phyloP scores from a whole-genome alignment of 2,329 filamentous ascomycete species.

The Tolypocladium ophioglossoides region DNA sequence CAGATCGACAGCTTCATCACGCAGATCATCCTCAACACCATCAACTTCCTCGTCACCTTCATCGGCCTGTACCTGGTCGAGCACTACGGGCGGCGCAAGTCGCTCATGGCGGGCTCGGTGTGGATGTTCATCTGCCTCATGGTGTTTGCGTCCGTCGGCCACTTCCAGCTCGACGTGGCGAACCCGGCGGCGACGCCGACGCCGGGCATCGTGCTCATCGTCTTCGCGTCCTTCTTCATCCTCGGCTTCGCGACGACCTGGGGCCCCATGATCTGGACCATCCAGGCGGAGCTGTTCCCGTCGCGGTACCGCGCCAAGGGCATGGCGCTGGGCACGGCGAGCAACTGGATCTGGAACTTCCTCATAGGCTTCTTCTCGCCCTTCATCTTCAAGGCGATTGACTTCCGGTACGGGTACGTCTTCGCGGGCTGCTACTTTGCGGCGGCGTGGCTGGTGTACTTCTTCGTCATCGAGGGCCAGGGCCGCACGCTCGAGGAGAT shows the following conservation, averaged over 20 bases:
- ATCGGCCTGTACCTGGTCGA: constrained; percentile 62
- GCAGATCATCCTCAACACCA: constrained; percentile 55
- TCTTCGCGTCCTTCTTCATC: constrained; percentile 54
- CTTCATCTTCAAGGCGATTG: constrained; percentile 62
- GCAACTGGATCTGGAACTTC: constrained; percentile 67
- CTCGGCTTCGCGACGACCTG: constrained; percentile 57
- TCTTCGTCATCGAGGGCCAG: constrained; percentile 67
- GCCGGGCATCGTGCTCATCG: constrained; percentile 50
- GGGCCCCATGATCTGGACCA: constrained; percentile 55
- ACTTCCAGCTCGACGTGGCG: constrained; percentile 31
- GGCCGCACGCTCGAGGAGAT: constrained; percentile 69
- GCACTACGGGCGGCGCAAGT: constrained; percentile 53
- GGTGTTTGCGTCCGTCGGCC: constrained; percentile 42
- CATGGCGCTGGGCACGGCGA: constrained; percentile 49
- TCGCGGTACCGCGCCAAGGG: constrained; percentile 49
- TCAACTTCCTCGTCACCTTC: constrained; percentile 59
- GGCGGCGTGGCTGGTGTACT: constrained; percentile 57
- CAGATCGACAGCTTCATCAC: constrained; percentile 51
- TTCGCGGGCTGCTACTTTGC: constrained; percentile 63
- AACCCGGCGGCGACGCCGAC: constrained; percentile 22
- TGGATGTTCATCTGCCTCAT: constrained; percentile 54
- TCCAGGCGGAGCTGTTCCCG: constrained; percentile 55
- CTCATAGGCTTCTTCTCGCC: constrained; percentile 68
- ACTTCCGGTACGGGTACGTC: constrained; percentile 65
- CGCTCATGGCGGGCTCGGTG: constrained; percentile 49